These are phyloP conservation scores for Russula compacta DNA, from an alignment of 768 basidiomycete genomes.

Conservation along the genomic window DNA sequence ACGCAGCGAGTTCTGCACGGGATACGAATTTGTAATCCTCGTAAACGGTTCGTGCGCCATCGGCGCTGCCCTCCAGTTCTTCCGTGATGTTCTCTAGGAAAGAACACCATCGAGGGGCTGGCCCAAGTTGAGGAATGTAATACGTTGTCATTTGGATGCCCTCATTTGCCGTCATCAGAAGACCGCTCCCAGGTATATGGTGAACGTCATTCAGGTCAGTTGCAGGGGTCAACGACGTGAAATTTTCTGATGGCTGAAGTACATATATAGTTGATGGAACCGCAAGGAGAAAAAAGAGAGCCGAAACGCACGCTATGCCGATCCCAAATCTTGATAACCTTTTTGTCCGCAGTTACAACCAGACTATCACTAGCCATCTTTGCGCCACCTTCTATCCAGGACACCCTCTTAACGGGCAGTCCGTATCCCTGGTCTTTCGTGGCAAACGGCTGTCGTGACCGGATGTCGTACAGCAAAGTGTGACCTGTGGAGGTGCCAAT, in stretches of 20 bases:
- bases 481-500: slow-evolving; percentile 94
- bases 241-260: slow-evolving; percentile 72
- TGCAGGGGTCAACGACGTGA: slow-evolving; percentile 86
- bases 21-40: slow-evolving; percentile 98
- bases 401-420: slow-evolving; percentile 71
- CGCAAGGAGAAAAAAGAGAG: slow-evolving; percentile 32
- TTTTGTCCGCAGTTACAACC: slow-evolving; percentile 88
- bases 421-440: slow-evolving; percentile 97
- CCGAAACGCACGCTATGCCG: slow-evolving; percentile 53
- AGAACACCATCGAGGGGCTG: slow-evolving; percentile 92
- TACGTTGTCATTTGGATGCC: slow-evolving; percentile 93
- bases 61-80: slow-evolving; percentile 88
- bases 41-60: slow-evolving; percentile 57
- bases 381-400: slow-evolving; percentile 84
- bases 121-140: slow-evolving; percentile 93
- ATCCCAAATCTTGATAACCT: slow-evolving; percentile 98
- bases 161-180: slow-evolving; percentile 90
- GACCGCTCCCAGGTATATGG: slow-evolving; percentile 80
- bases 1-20: slow-evolving; percentile 77
- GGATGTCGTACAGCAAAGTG: slow-evolving; percentile 89
- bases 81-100: slow-evolving; percentile 99
- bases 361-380: slow-evolving; percentile 81
- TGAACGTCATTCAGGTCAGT: slow-evolving; percentile 86
- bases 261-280: background rate
- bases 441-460: slow-evolving; percentile 73